Base-by-base conservation (phyloP, 2,329 filamentous ascomycete species). In the Ophiognomonia clavigignenti-juglandacearum region DNA sequence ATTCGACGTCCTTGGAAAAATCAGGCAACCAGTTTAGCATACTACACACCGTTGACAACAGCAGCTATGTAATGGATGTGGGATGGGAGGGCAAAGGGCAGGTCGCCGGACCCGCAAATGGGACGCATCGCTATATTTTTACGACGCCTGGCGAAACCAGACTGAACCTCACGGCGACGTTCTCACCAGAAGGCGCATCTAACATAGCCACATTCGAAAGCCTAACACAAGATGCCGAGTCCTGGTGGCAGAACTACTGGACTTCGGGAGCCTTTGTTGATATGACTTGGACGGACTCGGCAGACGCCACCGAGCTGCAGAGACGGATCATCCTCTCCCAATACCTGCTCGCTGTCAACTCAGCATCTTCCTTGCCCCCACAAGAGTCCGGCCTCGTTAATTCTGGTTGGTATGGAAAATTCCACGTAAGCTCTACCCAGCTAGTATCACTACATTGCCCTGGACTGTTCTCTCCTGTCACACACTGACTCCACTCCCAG, bases 341-440 rank as follows among this genome's bases (percentile, higher is more conserved):
- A 53, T 78, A 79, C 52, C 65, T 78, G 3, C 63, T 74, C 2
- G 72, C 71, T 4, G 68, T 78, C 7, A 78, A 79, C 54, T 71
- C 68, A 6, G 74, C 74, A 19, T 74, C 73, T 1, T 61, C 63
- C 36, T 67, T 70, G 48, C 69, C 72, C 0, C 66, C 74, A 0
- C 74, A 78, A 58, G 59, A 61, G 35, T 59, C 57, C 36, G 74
- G 74, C 6, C 63, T 78, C 6, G 71, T 73, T 10, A 78, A 77
- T 53, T 75, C 78, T 56, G 70, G 74, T 18, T 78, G 75, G 74
- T 76, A 76, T 49, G 75, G 75, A 13, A 78, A 79, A 46, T 77
- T 78, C 52, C 75, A 77, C 50, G 63, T 65, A 23, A 26, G 2
- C 11, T 23, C 20, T 9, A 24, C 22, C 16, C 9, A 20, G 20